These are phyloP conservation scores for Taphrina confusa DNA, from an alignment of 1,139 yeast genomes.

Conservation along the genomic window DNA sequence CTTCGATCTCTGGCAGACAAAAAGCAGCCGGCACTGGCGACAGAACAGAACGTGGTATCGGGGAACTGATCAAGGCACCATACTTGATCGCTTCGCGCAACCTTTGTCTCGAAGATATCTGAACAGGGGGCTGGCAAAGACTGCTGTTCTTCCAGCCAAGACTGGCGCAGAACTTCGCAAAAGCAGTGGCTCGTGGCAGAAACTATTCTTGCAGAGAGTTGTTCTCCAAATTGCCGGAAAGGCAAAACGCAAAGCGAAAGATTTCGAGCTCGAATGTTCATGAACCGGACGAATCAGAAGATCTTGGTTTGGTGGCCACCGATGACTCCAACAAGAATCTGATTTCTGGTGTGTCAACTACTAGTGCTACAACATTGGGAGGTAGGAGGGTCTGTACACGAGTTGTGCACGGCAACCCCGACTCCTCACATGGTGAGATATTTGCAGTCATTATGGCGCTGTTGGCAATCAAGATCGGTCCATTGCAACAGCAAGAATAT, in stretches of 20 bases:
- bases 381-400: neutral
- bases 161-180: neutral
- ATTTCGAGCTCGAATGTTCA: too few species aligned
- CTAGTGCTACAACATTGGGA: neutral
- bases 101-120: neutral
- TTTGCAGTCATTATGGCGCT: neutral
- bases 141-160: neutral
- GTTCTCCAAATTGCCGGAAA: too few species aligned
- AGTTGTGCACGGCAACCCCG: neutral
- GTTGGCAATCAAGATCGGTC: neutral
- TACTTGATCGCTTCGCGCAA: too few species aligned
- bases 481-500: neutral
- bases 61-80: too few species aligned
- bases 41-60: too few species aligned
- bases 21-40: too few species aligned
- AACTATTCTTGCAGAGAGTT: neutral
- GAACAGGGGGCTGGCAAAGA: neutral
- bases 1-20: too few species aligned
- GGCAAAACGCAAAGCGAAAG: too few species aligned
- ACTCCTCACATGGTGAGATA: neutral
- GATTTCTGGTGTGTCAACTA: neutral
- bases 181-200: neutral
- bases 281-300: too few species aligned
- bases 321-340: neutral
- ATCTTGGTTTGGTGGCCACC: too few species aligned